Evolutionary conservation across 2,329 filamentous ascomycete genomes (phyloP).

Genomic region (Nigrograna mackinnonii): DNA sequence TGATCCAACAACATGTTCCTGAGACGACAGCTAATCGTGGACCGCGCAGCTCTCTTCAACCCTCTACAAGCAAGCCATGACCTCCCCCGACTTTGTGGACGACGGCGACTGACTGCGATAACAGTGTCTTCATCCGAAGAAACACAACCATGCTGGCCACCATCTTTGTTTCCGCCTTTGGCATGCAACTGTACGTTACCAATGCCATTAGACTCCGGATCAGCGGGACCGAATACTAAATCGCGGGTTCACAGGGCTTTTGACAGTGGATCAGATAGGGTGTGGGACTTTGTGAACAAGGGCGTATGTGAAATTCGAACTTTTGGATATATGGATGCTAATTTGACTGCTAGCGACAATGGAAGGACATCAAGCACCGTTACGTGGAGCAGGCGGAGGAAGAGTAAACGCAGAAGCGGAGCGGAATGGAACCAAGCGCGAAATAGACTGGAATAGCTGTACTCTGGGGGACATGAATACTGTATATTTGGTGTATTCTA

Average conservation of each 20-base stretch:
- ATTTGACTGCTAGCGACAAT: slow-evolving; percentile 75
- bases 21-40: slow-evolving; percentile 22
- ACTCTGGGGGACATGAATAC: no score
- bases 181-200: slow-evolving; percentile 82
- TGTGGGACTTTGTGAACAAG: slow-evolving; percentile 91
- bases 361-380: slow-evolving; percentile 96
- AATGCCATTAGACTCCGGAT: not conserved
- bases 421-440: no score
- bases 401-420: slow-evolving; percentile 55
- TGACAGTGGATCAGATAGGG: slow-evolving; percentile 76
- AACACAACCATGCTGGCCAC: slow-evolving; percentile 87
- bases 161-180: slow-evolving; percentile 87
- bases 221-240: slow-evolving; percentile 22
- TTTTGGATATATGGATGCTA: slow-evolving; percentile 14
- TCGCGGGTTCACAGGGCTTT: slow-evolving; percentile 68
- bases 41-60: slow-evolving; percentile 50
- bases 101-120: slow-evolving; percentile 32
- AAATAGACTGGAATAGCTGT: no score
- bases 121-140: slow-evolving; percentile 79
- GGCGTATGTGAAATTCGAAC: slow-evolving; percentile 61
- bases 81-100: slow-evolving; percentile 13
- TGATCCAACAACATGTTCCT: slow-evolving; percentile 12
- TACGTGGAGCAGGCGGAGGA: slow-evolving; percentile 76
- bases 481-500: slow-evolving; percentile 43
- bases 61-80: slow-evolving; percentile 56